A percentile compares a stretch with the other conserved stretches of the same genome.
phyloP scores from a whole-genome alignment of 2,329 filamentous ascomycete species.

The Ascochyta fabae region DNA sequence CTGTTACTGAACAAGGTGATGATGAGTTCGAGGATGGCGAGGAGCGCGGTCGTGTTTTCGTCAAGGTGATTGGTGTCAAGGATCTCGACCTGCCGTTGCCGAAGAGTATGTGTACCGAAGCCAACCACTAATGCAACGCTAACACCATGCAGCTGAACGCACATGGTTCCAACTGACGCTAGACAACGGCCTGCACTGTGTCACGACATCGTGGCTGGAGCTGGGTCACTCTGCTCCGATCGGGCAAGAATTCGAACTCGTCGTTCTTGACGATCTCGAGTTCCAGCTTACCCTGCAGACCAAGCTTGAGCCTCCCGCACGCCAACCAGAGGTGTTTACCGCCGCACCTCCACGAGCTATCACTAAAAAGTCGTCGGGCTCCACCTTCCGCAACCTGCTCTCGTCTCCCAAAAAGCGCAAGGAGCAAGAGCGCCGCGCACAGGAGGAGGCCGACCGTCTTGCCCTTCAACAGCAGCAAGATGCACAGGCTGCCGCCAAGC shows the following conservation, averaged over 20 bases:
- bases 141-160: constrained; percentile 70
- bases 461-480: constrained; percentile 55
- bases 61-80: constrained; percentile 98
- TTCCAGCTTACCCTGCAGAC: constrained; percentile 97
- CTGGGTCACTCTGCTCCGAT: constrained; percentile 91
- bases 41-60: constrained; percentile 89
- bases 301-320: constrained; percentile 80
- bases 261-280: constrained; percentile 96
- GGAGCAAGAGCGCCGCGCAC: constrained; percentile 84
- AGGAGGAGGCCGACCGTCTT: constrained; percentile 79
- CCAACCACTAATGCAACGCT: constrained; percentile 4
- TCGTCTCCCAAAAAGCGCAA: constrained; percentile 96
- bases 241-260: constrained; percentile 96
- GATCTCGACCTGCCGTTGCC: constrained; percentile 91
- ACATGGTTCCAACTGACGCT: constrained; percentile 95
- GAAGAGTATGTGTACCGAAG: constrained; percentile 69
- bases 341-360: constrained; percentile 66
- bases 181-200: constrained; percentile 98
- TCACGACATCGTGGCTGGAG: constrained; percentile 95
- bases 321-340: constrained; percentile 36
- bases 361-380: constrained; percentile 75
- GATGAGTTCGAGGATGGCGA: constrained; percentile 75
- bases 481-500: constrained; percentile 57
- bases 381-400: constrained; percentile 80
- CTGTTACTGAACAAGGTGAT: constrained; percentile 73